phyloP scores from a whole-genome alignment of 495 filamentous ascomycete species.

The Penicillium soppii region DNA sequence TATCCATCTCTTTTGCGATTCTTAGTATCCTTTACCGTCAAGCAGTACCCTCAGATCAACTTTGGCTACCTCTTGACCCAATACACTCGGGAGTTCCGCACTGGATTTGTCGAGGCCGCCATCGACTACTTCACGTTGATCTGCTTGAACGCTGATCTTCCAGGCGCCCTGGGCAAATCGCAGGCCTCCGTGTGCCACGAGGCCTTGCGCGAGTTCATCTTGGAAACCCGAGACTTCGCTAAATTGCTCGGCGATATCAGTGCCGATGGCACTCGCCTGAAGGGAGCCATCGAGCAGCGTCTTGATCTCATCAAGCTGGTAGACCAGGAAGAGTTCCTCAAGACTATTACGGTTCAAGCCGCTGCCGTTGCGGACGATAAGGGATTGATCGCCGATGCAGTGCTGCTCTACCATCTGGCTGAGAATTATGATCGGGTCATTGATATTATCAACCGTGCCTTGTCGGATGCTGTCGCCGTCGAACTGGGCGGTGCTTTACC shows the following conservation, averaged over 20 bases:
- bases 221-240: conserved; percentile 93
- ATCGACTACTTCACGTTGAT: conserved; percentile 93
- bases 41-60: conserved; percentile 82
- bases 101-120: conserved; percentile 78
- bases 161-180: conserved; percentile 65
- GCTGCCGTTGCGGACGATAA: conserved; percentile 91
- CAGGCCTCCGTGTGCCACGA: conserved; percentile 87
- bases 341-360: conserved; percentile 83
- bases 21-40: conserved; percentile 66
- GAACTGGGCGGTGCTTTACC: conserved; percentile 76
- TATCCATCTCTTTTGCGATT: background rate
- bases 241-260: conserved; percentile 89
- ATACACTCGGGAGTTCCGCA: conserved; percentile 94
- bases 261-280: conserved; percentile 75
- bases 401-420: conserved; percentile 89
- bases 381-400: conserved; percentile 86
- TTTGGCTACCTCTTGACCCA: conserved; percentile 91
- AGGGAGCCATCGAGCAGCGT: conserved; percentile 86
- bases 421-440: conserved; percentile 93
- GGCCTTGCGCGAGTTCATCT: conserved; percentile 88
- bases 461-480: conserved; percentile 80
- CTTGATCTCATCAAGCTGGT: conserved; percentile 75
- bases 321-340: conserved; percentile 79
- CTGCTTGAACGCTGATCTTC: conserved; percentile 86
- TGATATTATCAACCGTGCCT: conserved; percentile 80